Evolutionary conservation across 495 filamentous ascomycete species (phyloP), one percentile per base, ranked within the genome.

Genomic region (Tuber microsphaerosporum): DNA sequence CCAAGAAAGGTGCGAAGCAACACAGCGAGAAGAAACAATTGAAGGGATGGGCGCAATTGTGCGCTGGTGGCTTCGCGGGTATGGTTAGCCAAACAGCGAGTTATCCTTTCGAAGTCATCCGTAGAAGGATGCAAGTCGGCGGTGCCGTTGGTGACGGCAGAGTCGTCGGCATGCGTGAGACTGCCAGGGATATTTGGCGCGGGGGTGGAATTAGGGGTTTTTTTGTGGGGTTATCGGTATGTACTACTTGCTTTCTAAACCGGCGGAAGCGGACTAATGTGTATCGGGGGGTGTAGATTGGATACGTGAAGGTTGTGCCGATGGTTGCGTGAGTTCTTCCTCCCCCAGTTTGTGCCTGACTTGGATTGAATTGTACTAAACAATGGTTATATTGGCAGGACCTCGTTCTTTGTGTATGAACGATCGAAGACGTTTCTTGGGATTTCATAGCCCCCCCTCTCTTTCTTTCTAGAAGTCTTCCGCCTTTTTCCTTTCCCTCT

Each of bases 51-150:
- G 95, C 94, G 5, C 92, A 98, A 81, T 87, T 99, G 3, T 87
- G 88, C 41, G 89, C 93, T 7, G 95, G 95, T 26, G 95, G 94
- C 6, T 78, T 93, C 16, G 93, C 95, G 19, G 95, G 95, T 12
- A 84, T 95, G 56, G 89, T 96, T 2, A 93, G 93, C 4, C 95
- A 99, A 85, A 97, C 94, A 3, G 90, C 90, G 1, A 92, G 93
- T 69, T 99, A 99, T 83, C 95, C 95, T 6, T 86, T 99, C 2
- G 95, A 99, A 83, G 92, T 99, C 14, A 90, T 98, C 73, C 86
- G 95, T 76, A 87, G 95, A 76, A 87, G 94, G 39, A 98, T 98
- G 94, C 95, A 99, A 83, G 95, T 99, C 3, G 92, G 93, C 46
- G 95, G 95, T 7, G 94, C 93, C 2, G 93, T 97, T 2, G 95